Evolutionary conservation across 2,329 filamentous ascomycete genomes (phyloP).

Genomic region (Fusarium mexicanum): DNA sequence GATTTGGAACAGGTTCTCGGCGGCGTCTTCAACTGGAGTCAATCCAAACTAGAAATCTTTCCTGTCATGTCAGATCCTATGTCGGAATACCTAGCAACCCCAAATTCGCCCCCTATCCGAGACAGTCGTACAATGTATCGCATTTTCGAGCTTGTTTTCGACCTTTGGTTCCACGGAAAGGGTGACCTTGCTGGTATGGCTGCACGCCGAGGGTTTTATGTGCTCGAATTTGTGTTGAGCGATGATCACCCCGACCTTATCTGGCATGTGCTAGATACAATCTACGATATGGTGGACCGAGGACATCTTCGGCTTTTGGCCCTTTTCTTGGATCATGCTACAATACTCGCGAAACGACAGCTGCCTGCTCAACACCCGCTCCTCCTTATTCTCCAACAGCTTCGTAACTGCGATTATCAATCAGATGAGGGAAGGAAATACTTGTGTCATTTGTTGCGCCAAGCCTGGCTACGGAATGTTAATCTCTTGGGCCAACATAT

Average conservation of each 20-base stretch:
- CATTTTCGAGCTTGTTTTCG: constrained; percentile 52
- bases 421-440: constrained; percentile 45
- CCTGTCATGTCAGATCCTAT: constrained; percentile 46
- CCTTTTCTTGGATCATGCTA: constrained; percentile 49
- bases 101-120: constrained; percentile 49
- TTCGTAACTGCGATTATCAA: constrained; percentile 46
- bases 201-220: constrained; percentile 49
- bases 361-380: constrained; percentile 49
- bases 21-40: constrained; percentile 49
- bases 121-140: constrained; percentile 54
- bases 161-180: constrained; percentile 50
- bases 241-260: constrained; percentile 51
- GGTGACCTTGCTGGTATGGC: constrained; percentile 51
- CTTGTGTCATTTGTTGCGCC: constrained; percentile 47
- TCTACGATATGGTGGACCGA: constrained; percentile 51
- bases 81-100: constrained; percentile 49
- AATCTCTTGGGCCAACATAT: constrained; percentile 47
- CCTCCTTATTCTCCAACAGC: constrained; percentile 46
- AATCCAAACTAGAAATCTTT: constrained; percentile 47
- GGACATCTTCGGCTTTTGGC: constrained; percentile 48
- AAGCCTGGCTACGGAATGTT: constrained; percentile 52
- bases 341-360: constrained; percentile 41
- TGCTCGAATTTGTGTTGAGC: constrained; percentile 50
- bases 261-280: constrained; percentile 52
- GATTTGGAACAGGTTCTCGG: constrained; percentile 48